Evolutionary conservation across 495 filamentous ascomycete species (phyloP).

Genomic region (Penicillium malachiteum): DNA sequence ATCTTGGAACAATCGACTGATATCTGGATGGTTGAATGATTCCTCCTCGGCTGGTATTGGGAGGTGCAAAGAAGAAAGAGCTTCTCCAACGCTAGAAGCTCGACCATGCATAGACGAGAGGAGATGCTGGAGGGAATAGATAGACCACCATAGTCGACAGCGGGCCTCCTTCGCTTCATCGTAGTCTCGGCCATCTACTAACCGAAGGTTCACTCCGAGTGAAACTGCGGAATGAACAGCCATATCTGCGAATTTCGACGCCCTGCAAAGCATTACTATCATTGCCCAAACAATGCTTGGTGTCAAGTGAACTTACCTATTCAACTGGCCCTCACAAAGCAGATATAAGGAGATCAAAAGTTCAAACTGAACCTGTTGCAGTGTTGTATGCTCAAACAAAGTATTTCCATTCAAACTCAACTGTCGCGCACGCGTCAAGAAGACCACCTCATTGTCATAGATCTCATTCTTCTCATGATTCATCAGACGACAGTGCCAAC

Average conservation of each 20-base stretch:
- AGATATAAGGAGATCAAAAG: conserved; percentile 56
- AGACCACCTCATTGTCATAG: conserved; percentile 45
- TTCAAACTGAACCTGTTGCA: conserved; percentile 57
- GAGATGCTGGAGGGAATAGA: conserved; percentile 57
- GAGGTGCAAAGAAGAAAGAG: conserved; percentile 51
- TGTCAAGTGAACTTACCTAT: conserved; percentile 43
- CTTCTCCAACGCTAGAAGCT: conserved; percentile 54
- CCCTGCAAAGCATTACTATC: conserved; percentile 38
- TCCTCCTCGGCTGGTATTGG: conserved; percentile 57
- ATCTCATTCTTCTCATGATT: not conserved
- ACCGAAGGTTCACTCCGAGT: conserved; percentile 61
- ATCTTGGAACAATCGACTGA: conserved; percentile 20
- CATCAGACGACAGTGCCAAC: conserved; percentile 29
- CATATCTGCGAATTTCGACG: conserved; percentile 59
- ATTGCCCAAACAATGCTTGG: conserved; percentile 10
- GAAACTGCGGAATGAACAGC: conserved; percentile 58
- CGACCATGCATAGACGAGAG: conserved; percentile 60
- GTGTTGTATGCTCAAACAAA: conserved; percentile 51
- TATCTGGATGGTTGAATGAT: conserved; percentile 20
- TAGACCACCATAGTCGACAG: conserved; percentile 62
- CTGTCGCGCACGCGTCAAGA: conserved; percentile 55
- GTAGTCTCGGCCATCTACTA: conserved; percentile 45
- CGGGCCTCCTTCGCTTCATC: conserved; percentile 57
- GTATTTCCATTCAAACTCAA: conserved; percentile 46
- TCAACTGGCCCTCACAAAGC: conserved; percentile 54